A percentile compares a stretch with the other conserved stretches of the same genome.
Conservation (phyloP, 176 grass and related monocot genomes). For the Chrysopogon serrulatus region DNA sequence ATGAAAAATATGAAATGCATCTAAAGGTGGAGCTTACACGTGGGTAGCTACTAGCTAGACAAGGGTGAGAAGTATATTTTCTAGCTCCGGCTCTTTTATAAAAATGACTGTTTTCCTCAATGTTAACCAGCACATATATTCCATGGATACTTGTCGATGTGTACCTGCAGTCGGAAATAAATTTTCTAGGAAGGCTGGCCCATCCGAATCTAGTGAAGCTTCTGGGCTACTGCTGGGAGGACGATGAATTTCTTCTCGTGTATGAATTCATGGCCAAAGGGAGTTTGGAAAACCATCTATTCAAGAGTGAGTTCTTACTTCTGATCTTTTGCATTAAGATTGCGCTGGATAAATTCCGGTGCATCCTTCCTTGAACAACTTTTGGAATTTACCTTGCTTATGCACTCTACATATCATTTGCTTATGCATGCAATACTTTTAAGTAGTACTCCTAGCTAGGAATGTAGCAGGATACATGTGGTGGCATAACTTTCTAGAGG, state of each 20-base stretch:
- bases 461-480: not conserved
- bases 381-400: not conserved
- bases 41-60: no score
- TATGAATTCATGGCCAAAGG: no score
- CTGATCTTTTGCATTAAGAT: not conserved
- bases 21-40: no score
- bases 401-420: not conserved
- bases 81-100: no score
- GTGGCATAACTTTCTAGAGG: not conserved
- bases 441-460: no score
- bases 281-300: constrained; percentile 93
- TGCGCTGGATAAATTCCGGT: not conserved
- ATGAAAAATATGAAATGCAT: no score
- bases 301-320: constrained; percentile 55
- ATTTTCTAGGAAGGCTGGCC: constrained; percentile 76
- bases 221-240: constrained; percentile 71
- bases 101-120: not conserved
- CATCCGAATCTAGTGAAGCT: constrained; percentile 82
- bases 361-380: not conserved
- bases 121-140: not conserved
- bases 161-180: constrained; percentile 68
- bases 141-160: constrained; percentile 16
- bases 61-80: no score
- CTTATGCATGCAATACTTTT: not conserved
- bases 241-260: no score